Evolutionary conservation across 305 asterid genomes (phyloP).

Genomic region (Solanum aculeatissimum): DNA sequence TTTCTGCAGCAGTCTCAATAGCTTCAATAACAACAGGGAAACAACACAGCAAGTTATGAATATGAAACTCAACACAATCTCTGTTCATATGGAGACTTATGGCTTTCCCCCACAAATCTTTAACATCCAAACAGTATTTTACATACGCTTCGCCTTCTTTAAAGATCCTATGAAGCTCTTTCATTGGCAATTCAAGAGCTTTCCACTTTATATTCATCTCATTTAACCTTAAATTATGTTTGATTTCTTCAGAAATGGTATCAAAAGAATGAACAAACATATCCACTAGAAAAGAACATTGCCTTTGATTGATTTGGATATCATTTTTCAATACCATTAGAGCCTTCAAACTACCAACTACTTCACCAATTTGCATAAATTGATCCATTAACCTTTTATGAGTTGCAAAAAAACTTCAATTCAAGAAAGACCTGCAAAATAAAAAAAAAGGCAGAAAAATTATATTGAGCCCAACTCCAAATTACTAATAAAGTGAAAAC

Average conservation of each 20-base stretch:
- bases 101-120: slow-evolving; percentile 74
- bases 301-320: slow-evolving; percentile 55
- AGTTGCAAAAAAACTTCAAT: neutral
- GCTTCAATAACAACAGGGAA: slow-evolving; percentile 33
- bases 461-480: neutral
- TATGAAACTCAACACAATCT: slow-evolving; percentile 57
- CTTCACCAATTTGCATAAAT: slow-evolving; percentile 75
- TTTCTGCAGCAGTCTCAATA: slow-evolving; percentile 26
- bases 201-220: slow-evolving; percentile 66
- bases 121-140: slow-evolving; percentile 44
- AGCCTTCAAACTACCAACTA: slow-evolving; percentile 65
- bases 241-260: slow-evolving; percentile 49
- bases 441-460: neutral
- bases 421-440: neutral
- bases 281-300: slow-evolving; percentile 59
- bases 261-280: slow-evolving; percentile 50
- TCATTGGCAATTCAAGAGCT: slow-evolving; percentile 67
- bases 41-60: slow-evolving; percentile 59
- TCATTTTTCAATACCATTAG: slow-evolving; percentile 71
- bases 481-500: neutral
- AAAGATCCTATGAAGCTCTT: slow-evolving; percentile 49
- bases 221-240: slow-evolving; percentile 43
- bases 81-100: slow-evolving; percentile 54
- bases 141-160: slow-evolving; percentile 59
- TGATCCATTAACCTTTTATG: slow-evolving; percentile 44